phyloP scores from a whole-genome alignment of 768 basidiomycete species.

The Lactifluus echinatus region DNA sequence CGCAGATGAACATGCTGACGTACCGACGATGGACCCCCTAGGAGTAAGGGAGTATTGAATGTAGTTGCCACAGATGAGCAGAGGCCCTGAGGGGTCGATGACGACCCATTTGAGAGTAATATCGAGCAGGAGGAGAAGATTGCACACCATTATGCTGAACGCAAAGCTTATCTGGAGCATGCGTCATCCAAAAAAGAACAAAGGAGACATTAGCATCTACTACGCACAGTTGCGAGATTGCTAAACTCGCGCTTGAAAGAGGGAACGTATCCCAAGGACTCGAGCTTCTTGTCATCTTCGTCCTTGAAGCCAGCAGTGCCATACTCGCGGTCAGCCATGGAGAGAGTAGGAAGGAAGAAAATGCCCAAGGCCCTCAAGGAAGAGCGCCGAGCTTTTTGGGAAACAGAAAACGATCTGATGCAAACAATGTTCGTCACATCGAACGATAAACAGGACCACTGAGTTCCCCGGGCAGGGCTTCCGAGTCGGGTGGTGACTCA shows the following conservation, averaged over 20 bases:
- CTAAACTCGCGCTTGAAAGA: constrained; percentile 83
- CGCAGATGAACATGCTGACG: constrained; percentile 18
- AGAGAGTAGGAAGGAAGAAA: background rate
- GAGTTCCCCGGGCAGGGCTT: no score
- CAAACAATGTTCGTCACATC: no score
- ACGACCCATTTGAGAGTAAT: background rate
- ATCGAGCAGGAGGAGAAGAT: background rate
- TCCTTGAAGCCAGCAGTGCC: background rate
- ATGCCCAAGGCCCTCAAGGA: background rate
- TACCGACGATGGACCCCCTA: constrained; percentile 64
- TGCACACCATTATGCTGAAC: constrained; percentile 62
- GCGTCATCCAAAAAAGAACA: background rate
- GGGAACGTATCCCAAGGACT: constrained; percentile 63
- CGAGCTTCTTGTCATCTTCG: constrained; percentile 57
- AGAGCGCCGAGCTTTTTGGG: background rate
- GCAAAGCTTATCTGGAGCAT: constrained; percentile 54
- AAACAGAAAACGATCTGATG: background rate
- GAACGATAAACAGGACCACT: no score
- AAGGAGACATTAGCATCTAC: background rate
- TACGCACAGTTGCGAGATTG: constrained; percentile 63
- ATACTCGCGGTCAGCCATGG: constrained; percentile 3
- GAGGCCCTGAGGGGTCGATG: constrained; percentile 40
- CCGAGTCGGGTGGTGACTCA: no score
- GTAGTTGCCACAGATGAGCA: constrained; percentile 73
- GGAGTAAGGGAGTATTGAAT: constrained; percentile 62